Percentiles rank a stretch among this genome's conserved stretches.
These are phyloP conservation scores for Neonectria ditissima DNA, from an alignment of 2,329 filamentous ascomycete species.

Conservation along the genomic window DNA sequence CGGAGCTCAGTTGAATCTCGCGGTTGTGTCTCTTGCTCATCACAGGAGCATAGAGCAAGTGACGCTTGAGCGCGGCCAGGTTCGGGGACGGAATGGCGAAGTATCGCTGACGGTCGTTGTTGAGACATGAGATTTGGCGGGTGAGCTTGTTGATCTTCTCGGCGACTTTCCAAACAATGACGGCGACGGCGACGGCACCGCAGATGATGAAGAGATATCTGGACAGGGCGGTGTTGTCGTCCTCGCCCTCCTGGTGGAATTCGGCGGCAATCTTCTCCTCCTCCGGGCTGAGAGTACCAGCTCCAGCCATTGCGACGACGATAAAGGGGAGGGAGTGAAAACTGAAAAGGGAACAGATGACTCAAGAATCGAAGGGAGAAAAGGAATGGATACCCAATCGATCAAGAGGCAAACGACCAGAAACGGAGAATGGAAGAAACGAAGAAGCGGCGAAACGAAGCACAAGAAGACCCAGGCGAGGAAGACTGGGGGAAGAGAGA, in stretches of 20 bases:
- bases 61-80: conserved; percentile 75
- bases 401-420: conserved; percentile 1
- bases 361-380: not conserved
- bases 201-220: conserved; percentile 73
- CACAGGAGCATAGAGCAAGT: conserved; percentile 77
- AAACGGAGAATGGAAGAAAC: not conserved
- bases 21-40: conserved; percentile 73
- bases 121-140: conserved; percentile 79
- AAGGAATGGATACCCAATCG: not conserved
- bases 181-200: conserved; percentile 69
- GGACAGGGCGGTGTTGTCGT: conserved; percentile 63
- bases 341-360: conserved; percentile 19
- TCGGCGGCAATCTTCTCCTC: conserved; percentile 24
- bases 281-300: conserved; percentile 34
- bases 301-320: conserved; percentile 40
- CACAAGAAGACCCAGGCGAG: not conserved
- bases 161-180: conserved; percentile 75
- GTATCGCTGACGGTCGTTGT: conserved; percentile 83
- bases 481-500: conserved; percentile 1
- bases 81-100: conserved; percentile 71
- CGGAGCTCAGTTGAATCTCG: conserved; percentile 69
- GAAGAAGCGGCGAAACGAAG: not conserved
- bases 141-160: conserved; percentile 74
- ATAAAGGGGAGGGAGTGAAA: conserved; percentile 12
- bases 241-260: not conserved